Evolutionary conservation across 345 rosid species (phyloP).

Genomic region (Syzygium oleosum): DNA sequence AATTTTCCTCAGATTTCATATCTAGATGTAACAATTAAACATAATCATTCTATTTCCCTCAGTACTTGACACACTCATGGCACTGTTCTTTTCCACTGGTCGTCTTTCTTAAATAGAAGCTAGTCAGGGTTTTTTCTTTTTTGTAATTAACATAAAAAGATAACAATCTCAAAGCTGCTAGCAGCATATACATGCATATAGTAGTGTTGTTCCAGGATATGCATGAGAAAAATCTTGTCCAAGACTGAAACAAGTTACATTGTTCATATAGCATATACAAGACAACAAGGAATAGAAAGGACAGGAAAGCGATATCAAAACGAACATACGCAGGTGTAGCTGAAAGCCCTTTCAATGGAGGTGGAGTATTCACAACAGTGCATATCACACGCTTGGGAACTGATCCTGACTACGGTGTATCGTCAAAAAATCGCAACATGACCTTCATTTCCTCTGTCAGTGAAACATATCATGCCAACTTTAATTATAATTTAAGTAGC

Average conservation of each 20-base stretch:
- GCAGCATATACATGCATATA: background rate
- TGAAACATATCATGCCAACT: background rate
- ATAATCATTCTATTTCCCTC: background rate
- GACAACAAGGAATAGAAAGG: background rate
- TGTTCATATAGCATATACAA: background rate
- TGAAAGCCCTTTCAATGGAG: slow-evolving; percentile 53
- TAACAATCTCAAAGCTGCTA: background rate
- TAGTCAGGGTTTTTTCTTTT: background rate
- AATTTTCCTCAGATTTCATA: background rate
- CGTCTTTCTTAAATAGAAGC: background rate
- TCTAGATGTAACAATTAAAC: background rate
- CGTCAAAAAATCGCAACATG: slow-evolving; percentile 61
- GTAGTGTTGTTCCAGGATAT: background rate
- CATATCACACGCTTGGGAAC: slow-evolving; percentile 76
- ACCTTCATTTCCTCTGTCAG: slow-evolving; percentile 84
- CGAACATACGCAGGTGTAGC: slow-evolving; percentile 59
- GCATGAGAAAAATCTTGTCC: background rate
- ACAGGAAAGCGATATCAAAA: background rate
- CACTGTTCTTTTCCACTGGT: background rate
- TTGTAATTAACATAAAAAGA: background rate
- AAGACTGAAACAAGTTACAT: background rate
- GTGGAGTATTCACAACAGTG: slow-evolving; percentile 59
- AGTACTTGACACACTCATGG: background rate
- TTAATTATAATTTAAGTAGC: background rate
- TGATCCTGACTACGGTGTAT: slow-evolving; percentile 62